Percentiles rank a stretch among this genome's conserved stretches.
Evolutionary conservation across 1,284 basidiomycete genomes (phyloP).

Genomic region (Ustilago crameri): DNA sequence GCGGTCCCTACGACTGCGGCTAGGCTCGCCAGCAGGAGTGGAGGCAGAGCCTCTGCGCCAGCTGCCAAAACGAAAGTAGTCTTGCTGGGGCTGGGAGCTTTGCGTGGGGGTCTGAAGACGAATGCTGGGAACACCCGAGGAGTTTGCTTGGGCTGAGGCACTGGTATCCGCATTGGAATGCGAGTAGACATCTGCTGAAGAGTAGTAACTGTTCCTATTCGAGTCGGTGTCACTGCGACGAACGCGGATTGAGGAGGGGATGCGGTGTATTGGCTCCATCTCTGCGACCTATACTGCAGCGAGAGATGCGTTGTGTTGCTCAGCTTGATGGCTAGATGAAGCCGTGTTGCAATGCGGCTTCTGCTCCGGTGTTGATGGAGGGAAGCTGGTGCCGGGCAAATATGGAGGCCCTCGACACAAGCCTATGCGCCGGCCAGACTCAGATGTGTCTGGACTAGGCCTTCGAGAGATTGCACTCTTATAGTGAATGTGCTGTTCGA

Average conservation of each 20-base stretch:
- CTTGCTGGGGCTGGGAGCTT: neutral
- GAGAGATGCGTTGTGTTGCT: neutral
- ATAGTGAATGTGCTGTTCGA: no score
- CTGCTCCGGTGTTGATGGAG: no score
- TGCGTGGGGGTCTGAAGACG: slow-evolving; percentile 3
- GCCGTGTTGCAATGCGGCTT: no score
- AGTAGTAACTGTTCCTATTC: slow-evolving; percentile 10
- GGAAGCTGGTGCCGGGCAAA: no score
- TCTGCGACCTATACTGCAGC: neutral
- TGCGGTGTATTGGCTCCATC: slow-evolving; percentile 28
- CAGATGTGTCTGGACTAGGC: no score
- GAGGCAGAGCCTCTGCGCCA: slow-evolving; percentile 14
- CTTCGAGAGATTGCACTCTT: no score
- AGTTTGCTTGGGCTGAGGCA: neutral
- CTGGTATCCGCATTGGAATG: neutral
- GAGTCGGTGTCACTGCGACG: slow-evolving; percentile 21
- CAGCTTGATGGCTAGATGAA: neutral
- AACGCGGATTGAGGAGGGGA: slow-evolving; percentile 45
- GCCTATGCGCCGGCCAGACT: no score
- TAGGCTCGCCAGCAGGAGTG: neutral
- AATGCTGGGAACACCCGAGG: neutral
- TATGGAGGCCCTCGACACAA: no score
- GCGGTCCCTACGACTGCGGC: neutral
- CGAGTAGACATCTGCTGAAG: slow-evolving; percentile 23
- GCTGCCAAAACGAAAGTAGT: slow-evolving; percentile 14